Conservation (phyloP, 208 protist species). For the Trypanosoma avium region DNA sequence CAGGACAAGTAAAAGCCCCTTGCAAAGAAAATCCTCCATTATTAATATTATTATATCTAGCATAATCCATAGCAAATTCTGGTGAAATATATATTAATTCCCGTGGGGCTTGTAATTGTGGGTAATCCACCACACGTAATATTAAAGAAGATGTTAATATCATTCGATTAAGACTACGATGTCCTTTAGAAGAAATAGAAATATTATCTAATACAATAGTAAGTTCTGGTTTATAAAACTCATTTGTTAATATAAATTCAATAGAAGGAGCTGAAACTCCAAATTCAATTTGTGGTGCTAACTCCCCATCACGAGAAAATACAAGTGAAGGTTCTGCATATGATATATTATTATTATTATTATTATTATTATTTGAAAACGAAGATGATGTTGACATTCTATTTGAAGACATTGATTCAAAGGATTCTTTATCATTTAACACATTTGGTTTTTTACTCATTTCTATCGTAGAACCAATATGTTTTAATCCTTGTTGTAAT, state of each 20-base stretch:
- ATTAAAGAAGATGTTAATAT: conserved; percentile 14
- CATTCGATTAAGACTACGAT: conserved; percentile 26
- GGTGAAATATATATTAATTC: conserved; percentile 34
- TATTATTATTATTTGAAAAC: not conserved
- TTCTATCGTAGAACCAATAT: conserved; percentile 22
- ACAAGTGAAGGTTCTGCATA: conserved; percentile 12
- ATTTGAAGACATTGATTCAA: not conserved
- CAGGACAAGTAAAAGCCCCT: conserved; percentile 24
- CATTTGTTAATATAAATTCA: conserved; percentile 38
- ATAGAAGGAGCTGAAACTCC: conserved; percentile 32
- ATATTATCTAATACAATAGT: conserved; percentile 16
- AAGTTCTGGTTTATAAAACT: conserved; percentile 43
- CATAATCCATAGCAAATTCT: conserved; percentile 35
- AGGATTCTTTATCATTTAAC: not conserved
- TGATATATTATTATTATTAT: not conserved
- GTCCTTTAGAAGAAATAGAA: conserved; percentile 24
- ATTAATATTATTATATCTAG: conserved; percentile 10
- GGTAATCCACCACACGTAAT: conserved; percentile 31
- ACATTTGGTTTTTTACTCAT: not conserved
- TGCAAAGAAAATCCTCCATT: conserved; percentile 28
- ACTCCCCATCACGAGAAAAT: conserved; percentile 23
- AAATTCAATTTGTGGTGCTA: conserved; percentile 30
- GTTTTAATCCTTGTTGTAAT: conserved; percentile 20
- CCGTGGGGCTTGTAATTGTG: conserved; percentile 22
- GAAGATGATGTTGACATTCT: not conserved